Conservation (phyloP, 768 basidiomycete genomes). For the Suillus tomentosus region DNA sequence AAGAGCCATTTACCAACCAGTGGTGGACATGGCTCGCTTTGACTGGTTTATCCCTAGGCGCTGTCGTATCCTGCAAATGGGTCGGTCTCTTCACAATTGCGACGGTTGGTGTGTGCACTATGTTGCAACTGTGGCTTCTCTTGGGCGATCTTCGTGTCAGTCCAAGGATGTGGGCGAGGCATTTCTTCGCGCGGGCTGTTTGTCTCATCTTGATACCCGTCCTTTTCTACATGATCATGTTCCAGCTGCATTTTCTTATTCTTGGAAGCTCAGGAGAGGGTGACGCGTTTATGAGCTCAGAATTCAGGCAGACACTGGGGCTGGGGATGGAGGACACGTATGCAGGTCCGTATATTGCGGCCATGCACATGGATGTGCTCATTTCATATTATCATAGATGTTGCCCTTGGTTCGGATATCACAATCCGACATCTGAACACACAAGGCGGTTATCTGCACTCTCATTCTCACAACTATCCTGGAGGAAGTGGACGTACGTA, state of each 20-base stretch:
- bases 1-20: conserved; percentile 73
- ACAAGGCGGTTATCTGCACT: conserved; percentile 98
- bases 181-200: conserved; percentile 87
- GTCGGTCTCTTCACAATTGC: conserved; percentile 98
- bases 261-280: conserved; percentile 92
- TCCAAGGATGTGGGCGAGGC: conserved; percentile 72
- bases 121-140: conserved; percentile 85
- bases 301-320: conserved; percentile 94
- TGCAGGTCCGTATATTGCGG: conserved; percentile 62
- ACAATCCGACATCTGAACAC: conserved; percentile 92
- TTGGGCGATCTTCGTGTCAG: conserved; percentile 85
- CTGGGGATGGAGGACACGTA: conserved; percentile 91
- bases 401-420: conserved; percentile 81
- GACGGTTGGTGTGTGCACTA: conserved; percentile 82
- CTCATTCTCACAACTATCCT: conserved; percentile 89
- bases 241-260: conserved; percentile 91
- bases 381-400: conserved; percentile 48
- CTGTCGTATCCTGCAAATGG: conserved; percentile 96
- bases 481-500: conserved; percentile 84
- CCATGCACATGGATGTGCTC: conserved; percentile 2
- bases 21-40: conserved; percentile 96
- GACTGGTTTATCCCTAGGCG: conserved; percentile 88
- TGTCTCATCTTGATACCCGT: conserved; percentile 87
- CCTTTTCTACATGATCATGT: conserved; percentile 95
- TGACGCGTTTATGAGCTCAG: conserved; percentile 99